These are phyloP conservation scores for Exophiala aquamarina DNA, from an alignment of 2,329 filamentous ascomycete species.

Conservation along the genomic window DNA sequence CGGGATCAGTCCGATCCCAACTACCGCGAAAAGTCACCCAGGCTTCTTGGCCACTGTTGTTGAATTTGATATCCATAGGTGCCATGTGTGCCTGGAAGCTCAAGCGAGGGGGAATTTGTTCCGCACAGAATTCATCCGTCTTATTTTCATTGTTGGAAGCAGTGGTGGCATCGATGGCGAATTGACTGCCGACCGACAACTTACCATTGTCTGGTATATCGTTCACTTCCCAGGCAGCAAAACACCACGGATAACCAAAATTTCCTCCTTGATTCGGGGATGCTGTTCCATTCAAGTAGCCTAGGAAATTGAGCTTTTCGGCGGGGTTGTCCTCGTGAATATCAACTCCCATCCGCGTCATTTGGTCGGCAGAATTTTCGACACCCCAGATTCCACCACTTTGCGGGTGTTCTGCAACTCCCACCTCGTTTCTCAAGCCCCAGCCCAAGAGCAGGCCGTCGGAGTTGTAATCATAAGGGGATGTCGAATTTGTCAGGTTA, in stretches of 20 bases:
- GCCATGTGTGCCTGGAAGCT: constrained; percentile 68
- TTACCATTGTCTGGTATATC: constrained; percentile 48
- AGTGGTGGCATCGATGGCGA: constrained; percentile 43
- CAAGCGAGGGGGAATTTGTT: constrained; percentile 50
- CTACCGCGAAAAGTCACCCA: constrained; percentile 72
- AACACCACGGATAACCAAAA: constrained; percentile 72
- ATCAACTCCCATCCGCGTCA: constrained; percentile 58
- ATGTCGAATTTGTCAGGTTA: constrained; percentile 47
- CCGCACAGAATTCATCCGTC: constrained; percentile 44
- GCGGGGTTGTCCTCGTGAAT: constrained; percentile 69
- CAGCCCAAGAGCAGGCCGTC: constrained; percentile 57
- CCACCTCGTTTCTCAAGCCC: constrained; percentile 73
- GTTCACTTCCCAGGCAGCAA: constrained; percentile 62
- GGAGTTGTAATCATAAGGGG: constrained; percentile 50
- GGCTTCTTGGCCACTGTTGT: constrained; percentile 55
- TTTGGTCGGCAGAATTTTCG: constrained; percentile 69
- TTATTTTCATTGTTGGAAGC: constrained; percentile 46
- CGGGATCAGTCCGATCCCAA: constrained; percentile 56
- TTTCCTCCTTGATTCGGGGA: constrained; percentile 46
- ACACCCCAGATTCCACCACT: constrained; percentile 56
- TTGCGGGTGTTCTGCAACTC: constrained; percentile 55
- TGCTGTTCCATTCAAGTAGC: constrained; percentile 55
- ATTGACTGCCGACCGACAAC: constrained; percentile 49
- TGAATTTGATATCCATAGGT: constrained; percentile 71
- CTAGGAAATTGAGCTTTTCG: constrained; percentile 73